Evolutionary conservation across 148 eudicot genomes (phyloP), one percentile per base, ranked within the genome.

Genomic region (Chenopodium suecicum): DNA sequence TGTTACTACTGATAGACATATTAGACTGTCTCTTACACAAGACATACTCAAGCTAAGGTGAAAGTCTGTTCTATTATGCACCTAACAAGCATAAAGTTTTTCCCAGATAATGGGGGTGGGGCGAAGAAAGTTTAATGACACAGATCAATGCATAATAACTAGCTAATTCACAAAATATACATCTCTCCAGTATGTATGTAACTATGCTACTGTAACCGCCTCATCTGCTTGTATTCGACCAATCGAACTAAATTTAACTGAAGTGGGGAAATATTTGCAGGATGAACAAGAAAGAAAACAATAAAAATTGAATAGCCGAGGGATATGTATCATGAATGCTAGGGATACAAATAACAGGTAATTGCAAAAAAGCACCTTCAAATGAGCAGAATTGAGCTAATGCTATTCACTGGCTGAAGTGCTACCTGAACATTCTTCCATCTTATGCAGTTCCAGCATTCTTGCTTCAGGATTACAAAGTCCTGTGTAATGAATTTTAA

Each of bases 381-480:
- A 22, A 1, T 47, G 62, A 65, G 37, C 60, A 65, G 60, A 63
- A 47, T 64, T 44, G 11, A 72, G 70, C 46, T 29, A 25, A 48
- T 4, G 71, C 80, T 82, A 84, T 19, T 91, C 93, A 5, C 86
- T 91, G 34, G 86, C 56, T 50, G 97, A 89, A 71, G 93, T 85
- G 76, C 89, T 92, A 70, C 88, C 89, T 23, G 93, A 86, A 84
- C 98, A 95, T 37, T 68, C 89, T 56, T 93, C 98, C 82, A 77
- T 84, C 73, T 82, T 81, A 83, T 95, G 98, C 78, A 95, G 98
- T 83, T 95, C 98, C 88, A 91, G 79, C 90, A 95, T 86, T 87
- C 80, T 90, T 70, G 86, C 88, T 84, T 93, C 98, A 32, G 98
- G 98, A 67, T 88, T 83, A 86, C 98, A 95, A 23, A 95, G 97